These are phyloP conservation scores for Rhodotorula sp. DNA, from an alignment of 1,284 basidiomycete genomes.

Conservation along the genomic window DNA sequence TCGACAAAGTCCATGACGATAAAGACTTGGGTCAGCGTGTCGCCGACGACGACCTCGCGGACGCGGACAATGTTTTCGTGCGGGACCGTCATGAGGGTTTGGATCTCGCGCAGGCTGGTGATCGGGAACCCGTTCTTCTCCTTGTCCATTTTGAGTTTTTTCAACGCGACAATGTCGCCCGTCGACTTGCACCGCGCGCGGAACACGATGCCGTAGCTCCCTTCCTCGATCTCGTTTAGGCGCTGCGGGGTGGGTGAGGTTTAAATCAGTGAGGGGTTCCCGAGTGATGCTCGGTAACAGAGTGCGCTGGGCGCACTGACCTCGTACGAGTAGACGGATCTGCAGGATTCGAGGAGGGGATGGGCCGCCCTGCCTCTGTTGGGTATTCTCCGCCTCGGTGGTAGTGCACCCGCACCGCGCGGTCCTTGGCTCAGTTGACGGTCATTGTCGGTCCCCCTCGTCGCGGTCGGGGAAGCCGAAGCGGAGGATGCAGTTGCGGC, in stretches of 20 bases:
- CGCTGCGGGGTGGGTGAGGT: slow-evolving; percentile 52
- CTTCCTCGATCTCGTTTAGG: slow-evolving; percentile 98
- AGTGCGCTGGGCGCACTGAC: not conserved
- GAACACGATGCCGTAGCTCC: slow-evolving; percentile 90
- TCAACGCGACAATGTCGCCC: slow-evolving; percentile 84
- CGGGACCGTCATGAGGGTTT: slow-evolving; percentile 70
- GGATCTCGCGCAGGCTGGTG: slow-evolving; percentile 90
- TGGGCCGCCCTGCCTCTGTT: slow-evolving; percentile 31
- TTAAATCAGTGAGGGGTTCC: not conserved
- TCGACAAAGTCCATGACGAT: slow-evolving; percentile 71
- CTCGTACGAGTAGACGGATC: slow-evolving; percentile 40
- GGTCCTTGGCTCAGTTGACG: not conserved
- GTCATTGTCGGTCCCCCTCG: not conserved
- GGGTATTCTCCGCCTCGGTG: slow-evolving; percentile 2
- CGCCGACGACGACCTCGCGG: slow-evolving; percentile 96
- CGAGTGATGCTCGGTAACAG: not conserved
- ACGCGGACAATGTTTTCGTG: slow-evolving; percentile 96
- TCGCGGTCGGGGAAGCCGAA: not conserved
- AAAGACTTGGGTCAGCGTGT: slow-evolving; percentile 84
- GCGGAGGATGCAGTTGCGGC: not conserved
- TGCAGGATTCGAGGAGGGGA: slow-evolving; percentile 38
- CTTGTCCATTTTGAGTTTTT: slow-evolving; percentile 97
- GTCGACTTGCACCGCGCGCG: slow-evolving; percentile 90
- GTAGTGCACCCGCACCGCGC: not conserved
- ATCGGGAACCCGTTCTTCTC: slow-evolving; percentile 99